A percentile compares a stretch with the other conserved stretches of the same genome.
These are phyloP conservation scores for Chaetomidium leptoderma DNA, from an alignment of 495 filamentous ascomycete species.

Conservation along the genomic window DNA sequence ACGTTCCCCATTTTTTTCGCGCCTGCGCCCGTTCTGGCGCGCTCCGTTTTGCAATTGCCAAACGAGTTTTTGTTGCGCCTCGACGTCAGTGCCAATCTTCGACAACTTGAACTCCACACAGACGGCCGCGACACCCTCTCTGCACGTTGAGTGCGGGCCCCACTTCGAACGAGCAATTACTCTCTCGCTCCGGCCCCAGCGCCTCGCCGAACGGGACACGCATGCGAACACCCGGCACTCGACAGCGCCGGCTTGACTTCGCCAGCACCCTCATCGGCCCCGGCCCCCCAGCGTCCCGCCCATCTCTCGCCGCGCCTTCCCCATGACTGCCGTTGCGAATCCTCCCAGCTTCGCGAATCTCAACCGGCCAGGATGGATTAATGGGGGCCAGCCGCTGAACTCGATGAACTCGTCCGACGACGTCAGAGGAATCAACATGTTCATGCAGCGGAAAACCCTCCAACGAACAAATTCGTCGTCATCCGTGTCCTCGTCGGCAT, in stretches of 20 bases:
- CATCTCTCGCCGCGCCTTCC: conserved; percentile 25
- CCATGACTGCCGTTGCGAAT: conserved; percentile 96
- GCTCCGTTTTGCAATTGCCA: conserved; percentile 12
- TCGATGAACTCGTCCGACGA: conserved; percentile 81
- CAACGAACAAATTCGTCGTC: conserved; percentile 87
- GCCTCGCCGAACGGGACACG: conserved; percentile 12
- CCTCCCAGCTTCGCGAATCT: conserved; percentile 78
- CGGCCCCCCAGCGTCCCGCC: conserved; percentile 24
- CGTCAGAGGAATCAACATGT: conserved; percentile 66
- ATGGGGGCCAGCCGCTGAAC: conserved; percentile 70
- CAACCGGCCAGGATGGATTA: conserved; percentile 64
- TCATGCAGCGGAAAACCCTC: conserved; percentile 77
- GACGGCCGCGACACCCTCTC: conserved; percentile 18
- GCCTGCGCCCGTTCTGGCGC: conserved; percentile 2
- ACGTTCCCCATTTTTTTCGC: not conserved
- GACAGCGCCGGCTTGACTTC: conserved; percentile 19
- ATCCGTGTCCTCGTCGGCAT: conserved; percentile 66
- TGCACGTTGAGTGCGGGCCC: conserved; percentile 10
- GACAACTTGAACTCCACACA: conserved; percentile 15
- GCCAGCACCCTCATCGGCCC: conserved; percentile 38
- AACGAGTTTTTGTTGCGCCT: conserved; percentile 17
- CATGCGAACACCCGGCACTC: conserved; percentile 13
- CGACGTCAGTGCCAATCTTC: conserved; percentile 25
- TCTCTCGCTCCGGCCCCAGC: conserved; percentile 1
- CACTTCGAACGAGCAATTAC: conserved; percentile 16